Conservation (phyloP, 768 basidiomycete genomes). For the Lentinula raphanica region DNA sequence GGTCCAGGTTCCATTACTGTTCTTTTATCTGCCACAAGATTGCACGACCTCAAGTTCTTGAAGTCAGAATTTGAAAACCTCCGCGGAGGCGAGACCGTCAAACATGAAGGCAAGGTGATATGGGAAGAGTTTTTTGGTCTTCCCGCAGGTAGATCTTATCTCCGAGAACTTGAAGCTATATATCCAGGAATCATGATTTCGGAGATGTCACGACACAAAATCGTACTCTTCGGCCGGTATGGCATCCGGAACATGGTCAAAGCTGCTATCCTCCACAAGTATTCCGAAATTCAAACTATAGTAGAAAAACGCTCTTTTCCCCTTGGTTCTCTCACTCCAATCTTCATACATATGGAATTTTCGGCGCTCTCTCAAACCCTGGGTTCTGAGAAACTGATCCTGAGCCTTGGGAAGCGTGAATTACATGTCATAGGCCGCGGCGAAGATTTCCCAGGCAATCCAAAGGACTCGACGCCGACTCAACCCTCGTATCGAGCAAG, state of each 20-base stretch:
- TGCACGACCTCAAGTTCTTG: conserved; percentile 46
- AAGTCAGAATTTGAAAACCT: conserved; percentile 59
- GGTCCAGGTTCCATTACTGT: conserved; percentile 27
- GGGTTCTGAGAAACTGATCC: conserved; percentile 51
- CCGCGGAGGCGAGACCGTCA: conserved; percentile 55
- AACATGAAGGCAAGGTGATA: conserved; percentile 41
- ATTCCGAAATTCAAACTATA: conserved; percentile 37
- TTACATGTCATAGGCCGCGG: conserved; percentile 55
- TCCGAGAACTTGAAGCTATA: conserved; percentile 36
- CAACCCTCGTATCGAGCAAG: conserved; percentile 15
- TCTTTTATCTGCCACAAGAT: conserved; percentile 44
- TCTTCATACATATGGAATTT: conserved; percentile 44
- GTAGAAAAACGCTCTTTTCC: conserved; percentile 37
- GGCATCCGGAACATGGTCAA: conserved; percentile 35
- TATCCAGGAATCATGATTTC: conserved; percentile 39
- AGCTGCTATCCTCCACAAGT: conserved; percentile 40
- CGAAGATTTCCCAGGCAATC: conserved; percentile 35
- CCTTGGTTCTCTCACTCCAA: conserved; percentile 39
- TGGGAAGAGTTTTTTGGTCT: conserved; percentile 65
- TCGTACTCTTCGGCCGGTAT: conserved; percentile 53
- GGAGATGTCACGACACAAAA: conserved; percentile 34
- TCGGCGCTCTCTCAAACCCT: conserved; percentile 39
- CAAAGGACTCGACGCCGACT: conserved; percentile 24
- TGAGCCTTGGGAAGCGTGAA: conserved; percentile 38
- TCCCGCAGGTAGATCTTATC: conserved; percentile 35